phyloP scores from a whole-genome alignment of 1,284 basidiomycete genomes.

The Laetiporus sulphureus region DNA sequence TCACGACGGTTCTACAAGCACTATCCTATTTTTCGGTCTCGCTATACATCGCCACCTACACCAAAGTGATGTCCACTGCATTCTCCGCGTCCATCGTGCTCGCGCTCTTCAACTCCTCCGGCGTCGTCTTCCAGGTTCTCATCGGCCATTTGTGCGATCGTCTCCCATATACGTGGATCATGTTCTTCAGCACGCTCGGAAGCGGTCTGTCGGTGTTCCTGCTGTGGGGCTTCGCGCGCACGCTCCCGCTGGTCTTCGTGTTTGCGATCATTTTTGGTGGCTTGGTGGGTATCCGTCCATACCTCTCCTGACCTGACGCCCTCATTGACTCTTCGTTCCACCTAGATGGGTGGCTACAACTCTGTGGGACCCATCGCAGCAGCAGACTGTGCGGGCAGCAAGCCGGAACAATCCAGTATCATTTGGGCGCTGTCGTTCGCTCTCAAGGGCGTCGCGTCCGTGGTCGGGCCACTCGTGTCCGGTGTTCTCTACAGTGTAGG shows the following conservation, averaged over 20 bases:
- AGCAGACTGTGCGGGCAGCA: conserved; percentile 19
- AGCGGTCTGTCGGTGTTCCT: conserved; percentile 22
- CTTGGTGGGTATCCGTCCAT: conserved; percentile 12
- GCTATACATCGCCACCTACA: conserved; percentile 23
- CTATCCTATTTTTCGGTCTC: conserved; percentile 25
- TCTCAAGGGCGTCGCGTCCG: conserved; percentile 20
- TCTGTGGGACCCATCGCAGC: conserved; percentile 22
- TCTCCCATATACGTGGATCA: conserved; percentile 23
- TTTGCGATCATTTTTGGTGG: conserved; percentile 24
- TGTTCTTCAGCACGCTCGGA: conserved; percentile 18
- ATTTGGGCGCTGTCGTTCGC: conserved; percentile 20
- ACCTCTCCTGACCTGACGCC: not conserved
- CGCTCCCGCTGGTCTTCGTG: conserved; percentile 18
- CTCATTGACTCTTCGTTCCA: not conserved
- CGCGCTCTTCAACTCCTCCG: conserved; percentile 22
- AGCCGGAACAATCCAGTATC: conserved; percentile 20
- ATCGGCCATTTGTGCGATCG: conserved; percentile 22
- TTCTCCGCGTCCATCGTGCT: conserved; percentile 21
- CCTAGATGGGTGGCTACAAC: conserved; percentile 22
- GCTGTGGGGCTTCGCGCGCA: conserved; percentile 24
- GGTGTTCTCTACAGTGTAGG: conserved; percentile 20
- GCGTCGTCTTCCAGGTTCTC: conserved; percentile 20
- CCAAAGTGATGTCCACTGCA: conserved; percentile 19
- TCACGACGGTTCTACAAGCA: conserved; percentile 20
- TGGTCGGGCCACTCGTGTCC: conserved; percentile 22